Conservation (phyloP, 2,329 filamentous ascomycete species). For the Sporothrix brunneoviolacea region DNA sequence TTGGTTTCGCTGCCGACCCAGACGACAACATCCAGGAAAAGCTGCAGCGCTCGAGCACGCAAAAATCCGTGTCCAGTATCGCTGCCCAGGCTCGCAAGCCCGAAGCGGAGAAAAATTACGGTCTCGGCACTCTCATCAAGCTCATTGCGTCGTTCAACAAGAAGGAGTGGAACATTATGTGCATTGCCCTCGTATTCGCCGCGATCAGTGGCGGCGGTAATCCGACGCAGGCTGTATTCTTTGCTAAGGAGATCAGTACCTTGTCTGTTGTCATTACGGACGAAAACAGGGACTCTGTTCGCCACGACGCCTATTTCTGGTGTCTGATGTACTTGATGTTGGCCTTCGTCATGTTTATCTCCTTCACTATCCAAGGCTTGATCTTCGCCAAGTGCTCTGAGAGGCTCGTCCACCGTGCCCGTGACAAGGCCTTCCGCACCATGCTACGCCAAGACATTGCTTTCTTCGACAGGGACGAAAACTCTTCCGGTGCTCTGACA, state of each 20-base stretch:
- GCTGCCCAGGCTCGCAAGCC: conserved; percentile 52
- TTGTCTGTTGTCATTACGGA: conserved; percentile 29
- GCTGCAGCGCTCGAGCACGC: conserved; percentile 47
- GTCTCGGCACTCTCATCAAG: conserved; percentile 68
- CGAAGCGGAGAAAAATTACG: conserved; percentile 48
- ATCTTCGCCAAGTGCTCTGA: conserved; percentile 84
- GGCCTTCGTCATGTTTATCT: conserved; percentile 63
- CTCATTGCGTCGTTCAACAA: conserved; percentile 76
- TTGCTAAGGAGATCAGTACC: conserved; percentile 77
- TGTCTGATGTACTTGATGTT: conserved; percentile 83
- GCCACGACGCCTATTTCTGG: conserved; percentile 76
- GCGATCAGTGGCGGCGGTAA: conserved; percentile 76
- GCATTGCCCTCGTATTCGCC: conserved; percentile 64
- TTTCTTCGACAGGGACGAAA: conserved; percentile 86
- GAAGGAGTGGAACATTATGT: conserved; percentile 64
- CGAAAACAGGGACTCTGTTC: conserved; percentile 48
- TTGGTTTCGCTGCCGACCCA: conserved; percentile 44
- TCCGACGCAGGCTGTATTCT: conserved; percentile 59
- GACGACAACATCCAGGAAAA: conserved; percentile 56
- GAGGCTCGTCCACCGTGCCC: conserved; percentile 72
- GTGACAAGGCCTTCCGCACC: conserved; percentile 73
- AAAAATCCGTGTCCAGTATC: conserved; percentile 61
- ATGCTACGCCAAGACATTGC: conserved; percentile 89
- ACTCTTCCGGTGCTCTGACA: conserved; percentile 81
- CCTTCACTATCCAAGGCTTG: conserved; percentile 62